Evolutionary conservation across 495 filamentous ascomycete species (phyloP), one percentile per base, ranked within the genome.

Genomic region (Penicillium longicatenatum): DNA sequence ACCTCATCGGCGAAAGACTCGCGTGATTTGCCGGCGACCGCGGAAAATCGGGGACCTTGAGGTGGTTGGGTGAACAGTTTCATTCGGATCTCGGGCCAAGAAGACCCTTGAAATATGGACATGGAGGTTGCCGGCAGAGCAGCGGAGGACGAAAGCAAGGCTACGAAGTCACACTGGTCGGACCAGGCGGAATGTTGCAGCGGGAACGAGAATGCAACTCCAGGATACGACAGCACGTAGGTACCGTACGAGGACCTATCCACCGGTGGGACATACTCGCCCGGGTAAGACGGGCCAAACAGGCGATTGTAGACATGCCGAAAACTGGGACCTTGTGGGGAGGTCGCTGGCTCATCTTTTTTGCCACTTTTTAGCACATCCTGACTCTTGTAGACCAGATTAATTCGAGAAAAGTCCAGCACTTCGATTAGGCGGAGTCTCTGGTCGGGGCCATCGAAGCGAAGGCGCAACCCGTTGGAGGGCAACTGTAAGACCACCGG

Each of bases 371-470:
- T 91, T 48, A 90, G 74, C 39, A 98, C 83, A 54, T 97, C 93
- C 33, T 88, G 88, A 54, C 88, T 86, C 70, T 96, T 93, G 73
- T 97, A 91, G 30, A 85, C 83, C 42, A 97, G 82, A 31, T 84
- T 82, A 35, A 84, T 89, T 68, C 92, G 93, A n/a, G 88, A 84
- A 60, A 98, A 98, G 67, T 98, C 92, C 20, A 90, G 72, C 19
- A 97, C 82, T 70, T 98, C 94, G 65, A 98, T 90, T 49, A 98
- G 71, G 1, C 94, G 88, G 16, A 98, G 78, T 42, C 93, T 83
- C 73, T 98, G 94, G 64, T 97, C 92, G 3, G 91, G 86, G 0
- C 93, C 94, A 67, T 98, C 94, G 64, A 98, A 98, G 24, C 89
- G 90, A 48, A 98, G 75, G 12, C 93, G 89, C 24, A 98, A 63